Conservation (phyloP, 2,329 filamentous ascomycete genomes). For the Fonsecaea nubica region DNA sequence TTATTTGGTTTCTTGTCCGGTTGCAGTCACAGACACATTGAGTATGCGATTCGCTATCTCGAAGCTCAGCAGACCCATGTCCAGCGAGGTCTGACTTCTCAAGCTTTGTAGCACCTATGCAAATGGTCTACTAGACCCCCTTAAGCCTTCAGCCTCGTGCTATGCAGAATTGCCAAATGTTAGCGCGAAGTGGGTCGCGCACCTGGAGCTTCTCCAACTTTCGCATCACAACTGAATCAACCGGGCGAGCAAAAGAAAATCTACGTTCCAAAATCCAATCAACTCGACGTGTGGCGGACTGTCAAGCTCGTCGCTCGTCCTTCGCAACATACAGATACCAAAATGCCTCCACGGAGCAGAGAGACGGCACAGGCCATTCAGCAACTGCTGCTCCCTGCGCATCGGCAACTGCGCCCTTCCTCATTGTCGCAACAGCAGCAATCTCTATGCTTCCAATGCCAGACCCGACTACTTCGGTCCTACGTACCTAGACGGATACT, state of each 20-base stretch:
- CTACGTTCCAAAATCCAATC: not conserved
- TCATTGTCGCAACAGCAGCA: constrained; percentile 1
- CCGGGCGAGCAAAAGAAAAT: not conserved
- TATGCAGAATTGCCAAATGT: not conserved
- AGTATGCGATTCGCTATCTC: too few species aligned
- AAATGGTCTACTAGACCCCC: not conserved
- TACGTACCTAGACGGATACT: not conserved
- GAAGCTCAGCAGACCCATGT: too few species aligned
- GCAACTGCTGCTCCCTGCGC: constrained; percentile 5
- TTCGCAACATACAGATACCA: not conserved
- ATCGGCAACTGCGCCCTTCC: not conserved
- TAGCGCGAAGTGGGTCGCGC: not conserved
- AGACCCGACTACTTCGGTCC: constrained; percentile 16
- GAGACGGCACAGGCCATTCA: constrained; percentile 15
- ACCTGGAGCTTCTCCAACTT: not conserved
- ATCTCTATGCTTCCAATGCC: constrained; percentile 26
- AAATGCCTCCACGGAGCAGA: constrained; percentile 22
- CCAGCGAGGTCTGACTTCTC: not conserved
- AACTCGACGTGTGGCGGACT: not conserved
- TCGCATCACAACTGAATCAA: not conserved
- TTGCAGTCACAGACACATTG: too few species aligned
- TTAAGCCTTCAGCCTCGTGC: not conserved
- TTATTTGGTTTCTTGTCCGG: too few species aligned
- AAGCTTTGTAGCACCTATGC: not conserved
- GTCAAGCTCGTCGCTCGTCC: not conserved